Evolutionary conservation across 768 basidiomycete species (phyloP).

Genomic region (Leucocoprinus sp.): DNA sequence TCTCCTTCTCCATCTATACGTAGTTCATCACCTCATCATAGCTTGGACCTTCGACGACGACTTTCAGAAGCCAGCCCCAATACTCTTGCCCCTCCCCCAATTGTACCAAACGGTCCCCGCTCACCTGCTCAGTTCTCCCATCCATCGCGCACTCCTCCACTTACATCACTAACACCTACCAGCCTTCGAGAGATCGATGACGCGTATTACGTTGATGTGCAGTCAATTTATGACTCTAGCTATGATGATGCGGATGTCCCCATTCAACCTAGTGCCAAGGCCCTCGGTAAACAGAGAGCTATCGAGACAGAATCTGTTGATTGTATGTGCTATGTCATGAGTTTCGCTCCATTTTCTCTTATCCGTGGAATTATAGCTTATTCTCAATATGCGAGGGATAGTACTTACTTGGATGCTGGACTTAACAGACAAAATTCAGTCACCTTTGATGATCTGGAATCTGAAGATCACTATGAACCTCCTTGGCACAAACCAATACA

Average conservation of each 20-base stretch:
- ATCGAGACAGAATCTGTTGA: slow-evolving; percentile 38
- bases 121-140: slow-evolving; percentile 38
- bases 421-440: slow-evolving; percentile 2
- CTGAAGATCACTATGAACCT: slow-evolving; percentile 18
- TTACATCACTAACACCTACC: slow-evolving; percentile 33
- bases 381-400: background rate
- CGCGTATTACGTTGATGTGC: background rate
- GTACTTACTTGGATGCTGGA: background rate
- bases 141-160: slow-evolving; percentile 66
- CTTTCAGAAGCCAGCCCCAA: slow-evolving; percentile 16
- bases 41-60: slow-evolving; percentile 14
- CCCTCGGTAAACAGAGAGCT: slow-evolving; percentile 75
- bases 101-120: slow-evolving; percentile 67
- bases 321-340: slow-evolving; percentile 26
- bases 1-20: slow-evolving; percentile 35
- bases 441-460: slow-evolving; percentile 9
- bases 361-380: background rate
- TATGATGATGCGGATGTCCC: slow-evolving; percentile 26
- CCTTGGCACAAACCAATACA: slow-evolving; percentile 43
- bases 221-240: background rate
- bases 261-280: slow-evolving; percentile 75
- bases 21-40: slow-evolving; percentile 20
- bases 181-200: slow-evolving; percentile 10
- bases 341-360: background rate
- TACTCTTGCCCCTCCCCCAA: slow-evolving; percentile 55